A percentile compares a stretch with the other conserved stretches of the same genome.
Conservation (phyloP, 768 basidiomycete genomes). For the Tulasnella sp. region DNA sequence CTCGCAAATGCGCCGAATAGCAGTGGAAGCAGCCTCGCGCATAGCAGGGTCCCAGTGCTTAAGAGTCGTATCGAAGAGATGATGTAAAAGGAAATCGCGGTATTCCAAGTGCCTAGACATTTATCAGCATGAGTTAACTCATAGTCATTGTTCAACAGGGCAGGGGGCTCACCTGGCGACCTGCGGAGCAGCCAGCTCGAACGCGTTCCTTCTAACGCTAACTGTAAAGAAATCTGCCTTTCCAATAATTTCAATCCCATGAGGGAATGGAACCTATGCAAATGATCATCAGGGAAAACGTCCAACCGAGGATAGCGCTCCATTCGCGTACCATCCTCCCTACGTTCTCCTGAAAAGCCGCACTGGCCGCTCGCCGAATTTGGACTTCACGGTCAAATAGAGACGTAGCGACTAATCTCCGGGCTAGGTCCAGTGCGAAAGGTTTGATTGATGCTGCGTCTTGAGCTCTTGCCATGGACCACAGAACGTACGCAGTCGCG, state of each 20-base stretch:
- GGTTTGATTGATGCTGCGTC: conserved; percentile 46
- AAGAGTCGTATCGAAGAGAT: conserved; percentile 61
- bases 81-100: conserved; percentile 52
- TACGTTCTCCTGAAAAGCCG: conserved; percentile 94
- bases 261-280: conserved; percentile 69
- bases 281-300: not conserved
- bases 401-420: conserved; percentile 62
- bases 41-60: conserved; percentile 85
- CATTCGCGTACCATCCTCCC: conserved; percentile 63
- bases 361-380: conserved; percentile 90
- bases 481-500: conserved; percentile 86
- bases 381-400: conserved; percentile 90
- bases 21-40: conserved; percentile 65
- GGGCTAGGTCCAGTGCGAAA: conserved; percentile 56
- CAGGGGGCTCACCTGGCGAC: conserved; percentile 61
- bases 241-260: conserved; percentile 86
- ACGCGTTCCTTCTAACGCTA: conserved; percentile 73
- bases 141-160: conserved; percentile 14
- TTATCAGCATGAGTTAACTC: conserved; percentile 2
- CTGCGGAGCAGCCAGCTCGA: conserved; percentile 72
- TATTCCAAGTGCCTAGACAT: conserved; percentile 64
- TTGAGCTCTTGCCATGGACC: conserved; percentile 83
- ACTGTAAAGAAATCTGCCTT: conserved; percentile 95
- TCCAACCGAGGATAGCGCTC: not conserved
- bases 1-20: conserved; percentile 57